Evolutionary conservation across 257 asterid species (phyloP).

Genomic region (Solanum habrochaites): DNA sequence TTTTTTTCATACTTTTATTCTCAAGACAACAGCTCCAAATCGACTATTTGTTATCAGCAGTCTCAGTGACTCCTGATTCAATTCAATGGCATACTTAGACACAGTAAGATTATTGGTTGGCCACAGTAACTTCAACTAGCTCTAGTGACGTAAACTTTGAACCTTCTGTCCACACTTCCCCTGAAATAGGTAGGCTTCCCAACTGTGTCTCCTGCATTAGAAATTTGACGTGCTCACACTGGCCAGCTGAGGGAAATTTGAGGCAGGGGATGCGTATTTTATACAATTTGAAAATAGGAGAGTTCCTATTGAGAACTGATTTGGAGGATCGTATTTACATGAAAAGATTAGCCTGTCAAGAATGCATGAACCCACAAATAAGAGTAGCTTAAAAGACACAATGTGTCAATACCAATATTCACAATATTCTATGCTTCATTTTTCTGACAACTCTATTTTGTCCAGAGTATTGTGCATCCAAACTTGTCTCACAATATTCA

Average conservation of each 20-base stretch:
- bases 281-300: not conserved
- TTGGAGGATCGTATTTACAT: not conserved
- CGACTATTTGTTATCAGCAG: too few species aligned
- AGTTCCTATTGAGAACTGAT: not conserved
- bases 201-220: not conserved
- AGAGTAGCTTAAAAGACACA: not conserved
- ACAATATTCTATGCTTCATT: too few species aligned
- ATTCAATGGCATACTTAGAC: too few species aligned
- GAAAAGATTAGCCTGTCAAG: not conserved
- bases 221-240: not conserved
- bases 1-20: too few species aligned
- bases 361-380: not conserved
- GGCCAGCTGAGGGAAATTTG: not conserved
- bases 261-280: not conserved
- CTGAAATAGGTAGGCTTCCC: not conserved
- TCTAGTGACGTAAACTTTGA: too few species aligned
- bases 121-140: too few species aligned
- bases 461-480: not conserved
- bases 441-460: too few species aligned
- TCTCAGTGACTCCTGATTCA: too few species aligned
- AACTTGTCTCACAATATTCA: not conserved
- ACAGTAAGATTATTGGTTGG: too few species aligned
- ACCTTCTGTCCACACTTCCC: too few species aligned
- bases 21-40: too few species aligned
- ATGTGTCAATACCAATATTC: not conserved